Evolutionary conservation across 257 asterid genomes (phyloP), one percentile per base, ranked within the genome.

Genomic region (Buddleja alternifolia): DNA sequence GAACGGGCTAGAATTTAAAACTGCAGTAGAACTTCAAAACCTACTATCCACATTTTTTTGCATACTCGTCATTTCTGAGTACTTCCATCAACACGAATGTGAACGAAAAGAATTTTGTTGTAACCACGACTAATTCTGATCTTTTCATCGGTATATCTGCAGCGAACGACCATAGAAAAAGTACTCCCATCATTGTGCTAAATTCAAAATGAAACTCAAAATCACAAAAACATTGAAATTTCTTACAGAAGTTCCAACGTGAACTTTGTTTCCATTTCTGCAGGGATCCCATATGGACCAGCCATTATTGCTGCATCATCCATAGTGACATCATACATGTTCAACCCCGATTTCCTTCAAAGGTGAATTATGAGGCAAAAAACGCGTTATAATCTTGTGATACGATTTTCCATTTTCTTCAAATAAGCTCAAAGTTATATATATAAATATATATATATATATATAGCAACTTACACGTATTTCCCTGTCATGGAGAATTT

Each of bases 231-330:
- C 2, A 29, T 29, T 4, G 15, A 36, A 71, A 23, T 54, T 65
- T 73, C 95, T 82, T 82, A 93, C 97, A 88, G 65, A 52, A 93
- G 73, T 78, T 86, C 82, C 4, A 90, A 60, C 10, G 84, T 78
- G 83, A 85, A 85, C 47, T 73, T 85, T 60, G 89, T 93, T 79
- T 81, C 84, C 84, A 90, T 75, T 77, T 93, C 98, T 7, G 88
- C 63, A 0, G 97, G 97, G 60, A 93, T 63, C 65, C 98, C 98
- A 66, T 83, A 93, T 4, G 86, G 85, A 57, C 97, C 97, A 48
- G 84, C 84, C 73, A 93, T 80, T 25, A 93, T 80, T 36, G 98
- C 98, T 77, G 93, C 98, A 74, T 93, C 98, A n/a, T 90, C 96
- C 97, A 90, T 90, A 25, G 70, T 69, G 8, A 90, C 87, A 59